Evolutionary conservation across 2,329 filamentous ascomycete genomes (phyloP), one percentile per base, ranked within the genome.

Genomic region (Trichoderma sp.): DNA sequence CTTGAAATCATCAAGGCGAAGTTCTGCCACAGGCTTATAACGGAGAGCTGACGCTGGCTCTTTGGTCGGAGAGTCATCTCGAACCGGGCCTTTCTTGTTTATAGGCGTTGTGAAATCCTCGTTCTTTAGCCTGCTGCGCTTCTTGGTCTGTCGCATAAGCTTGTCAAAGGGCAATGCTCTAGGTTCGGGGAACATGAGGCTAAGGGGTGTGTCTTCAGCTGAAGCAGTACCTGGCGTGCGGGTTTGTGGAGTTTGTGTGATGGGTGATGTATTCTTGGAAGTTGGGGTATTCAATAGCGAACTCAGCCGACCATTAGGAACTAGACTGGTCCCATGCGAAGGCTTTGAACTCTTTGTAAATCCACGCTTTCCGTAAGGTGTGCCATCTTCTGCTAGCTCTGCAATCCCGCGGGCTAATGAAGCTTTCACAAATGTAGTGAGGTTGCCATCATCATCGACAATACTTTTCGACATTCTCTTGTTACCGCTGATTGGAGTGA

Each of bases 1-100:
- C 76, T 90, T 95, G 83, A 97, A 97, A 78, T 97, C 90, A 14
- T 88, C 86, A 1, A 91, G 81, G 16, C 81, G 81, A 14, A 97
- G 84, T 39, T 85, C 81, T 0, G 83, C 79, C 3, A 89, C 71
- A 0, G 89, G 85, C 61, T 85, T 87, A 11, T 83, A 77, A 59
- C 93, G 87, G 18, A 92, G 83, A 1, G 83, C 82, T 69, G 72
- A 71, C 1, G 66, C 28, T 4, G 68, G 28, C 5, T 80, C 52
- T 30, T 49, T 49, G 26, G 54, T 69, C 52, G 51, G 66, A 66
- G 64, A 61, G 21, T 69, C 70, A 56, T 73, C 68, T 58, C 71
- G 67, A 58, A 68, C 71, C 24, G 71, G 68, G 28, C 72, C 70
- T 52, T 69, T 72, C 32, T 65, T 64, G 11, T 66, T 70, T 58